phyloP scores from a whole-genome alignment of 78 protist genomes.

The Monocercomonoides exilis region DNA sequence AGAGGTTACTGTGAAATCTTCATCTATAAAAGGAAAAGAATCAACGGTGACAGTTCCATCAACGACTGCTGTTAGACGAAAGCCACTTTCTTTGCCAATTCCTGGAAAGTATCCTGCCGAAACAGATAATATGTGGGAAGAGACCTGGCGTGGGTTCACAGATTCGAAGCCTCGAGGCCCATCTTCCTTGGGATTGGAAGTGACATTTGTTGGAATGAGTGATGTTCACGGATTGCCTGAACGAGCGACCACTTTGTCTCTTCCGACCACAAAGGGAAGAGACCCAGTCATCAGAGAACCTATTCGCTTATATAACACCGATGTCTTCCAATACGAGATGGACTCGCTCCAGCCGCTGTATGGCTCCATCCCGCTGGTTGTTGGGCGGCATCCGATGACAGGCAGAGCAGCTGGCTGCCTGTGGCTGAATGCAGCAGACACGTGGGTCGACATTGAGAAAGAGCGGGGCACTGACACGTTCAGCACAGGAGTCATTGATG shows the following conservation, averaged over 20 bases:
- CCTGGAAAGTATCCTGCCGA: background rate
- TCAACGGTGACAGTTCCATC: background rate
- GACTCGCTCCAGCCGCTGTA: background rate
- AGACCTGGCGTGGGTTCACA: slow-evolving; percentile 8
- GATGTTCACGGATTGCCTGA: background rate
- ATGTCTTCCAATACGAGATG: slow-evolving; percentile 63
- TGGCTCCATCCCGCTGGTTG: slow-evolving; percentile 31
- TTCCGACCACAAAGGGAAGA: background rate
- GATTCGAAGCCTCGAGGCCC: background rate
- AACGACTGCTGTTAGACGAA: background rate
- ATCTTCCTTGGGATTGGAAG: background rate
- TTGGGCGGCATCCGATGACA: slow-evolving; percentile 57
- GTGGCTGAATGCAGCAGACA: slow-evolving; percentile 90
- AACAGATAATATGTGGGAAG: slow-evolving; percentile 40
- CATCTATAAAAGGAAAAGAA: background rate
- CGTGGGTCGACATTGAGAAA: slow-evolving; percentile 67
- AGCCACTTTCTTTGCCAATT: background rate
- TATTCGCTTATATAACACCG: slow-evolving; percentile 83
- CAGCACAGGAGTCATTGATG: slow-evolving; percentile 61
- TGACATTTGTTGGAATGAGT: background rate
- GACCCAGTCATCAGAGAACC: slow-evolving; percentile 50
- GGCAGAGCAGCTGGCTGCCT: slow-evolving; percentile 27
- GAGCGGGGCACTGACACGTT: background rate
- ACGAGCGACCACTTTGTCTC: background rate
- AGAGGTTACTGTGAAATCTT: background rate